phyloP scores from a whole-genome alignment of 2,329 filamentous ascomycete species.

The Pseudogymnoascus sp. region DNA sequence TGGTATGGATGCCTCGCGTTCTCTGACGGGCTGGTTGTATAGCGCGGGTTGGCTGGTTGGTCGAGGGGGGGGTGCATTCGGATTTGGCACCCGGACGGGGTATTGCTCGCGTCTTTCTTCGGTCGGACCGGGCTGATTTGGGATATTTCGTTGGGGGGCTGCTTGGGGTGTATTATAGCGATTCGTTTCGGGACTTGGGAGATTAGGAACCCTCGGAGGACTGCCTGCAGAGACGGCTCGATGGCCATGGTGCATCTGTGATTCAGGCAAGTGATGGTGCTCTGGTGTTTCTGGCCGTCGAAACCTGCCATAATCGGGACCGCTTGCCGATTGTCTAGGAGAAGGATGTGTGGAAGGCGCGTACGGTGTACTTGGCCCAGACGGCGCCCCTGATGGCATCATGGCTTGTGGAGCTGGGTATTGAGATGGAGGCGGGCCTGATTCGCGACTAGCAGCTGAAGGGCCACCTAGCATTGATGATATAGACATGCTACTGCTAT shows the following conservation, averaged over 20 bases:
- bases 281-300: constrained; percentile 69
- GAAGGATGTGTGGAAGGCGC: constrained; percentile 33
- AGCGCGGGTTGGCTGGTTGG: constrained; percentile 28
- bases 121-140: constrained; percentile 20
- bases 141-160: constrained; percentile 45
- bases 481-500: constrained; percentile 62
- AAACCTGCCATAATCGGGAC: constrained; percentile 54
- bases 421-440: constrained; percentile 37
- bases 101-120: constrained; percentile 40
- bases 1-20: constrained; percentile 1
- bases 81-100: constrained; percentile 23
- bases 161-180: constrained; percentile 54
- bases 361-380: constrained; percentile 31
- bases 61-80: constrained; percentile 24
- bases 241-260: constrained; percentile 29
- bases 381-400: constrained; percentile 24
- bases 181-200: constrained; percentile 48
- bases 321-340: constrained; percentile 31
- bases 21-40: constrained; percentile 17
- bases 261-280: constrained; percentile 50
- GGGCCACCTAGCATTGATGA: constrained; percentile 61
- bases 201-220: constrained; percentile 36
- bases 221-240: constrained; percentile 30
- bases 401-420: constrained; percentile 38
- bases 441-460: constrained; percentile 39